Conservation (phyloP, 257 asterid species). For the Misopates orontium region DNA sequence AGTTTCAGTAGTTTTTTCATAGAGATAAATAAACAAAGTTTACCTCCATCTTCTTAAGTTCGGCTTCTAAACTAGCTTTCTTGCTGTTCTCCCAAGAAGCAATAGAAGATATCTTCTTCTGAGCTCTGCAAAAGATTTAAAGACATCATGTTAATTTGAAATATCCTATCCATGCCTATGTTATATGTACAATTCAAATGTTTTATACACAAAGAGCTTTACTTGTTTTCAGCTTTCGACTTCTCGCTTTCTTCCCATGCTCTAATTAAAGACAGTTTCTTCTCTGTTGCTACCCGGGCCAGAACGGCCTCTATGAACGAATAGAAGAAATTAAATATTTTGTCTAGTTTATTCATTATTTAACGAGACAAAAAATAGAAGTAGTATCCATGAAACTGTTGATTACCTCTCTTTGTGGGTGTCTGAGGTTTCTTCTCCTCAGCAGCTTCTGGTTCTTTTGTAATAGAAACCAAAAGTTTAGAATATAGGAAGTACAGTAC, state of each 20-base stretch:
- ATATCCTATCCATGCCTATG: neutral
- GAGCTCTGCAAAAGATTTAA: constrained; percentile 52
- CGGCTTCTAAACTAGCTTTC: constrained; percentile 87
- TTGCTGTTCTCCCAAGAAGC: constrained; percentile 92
- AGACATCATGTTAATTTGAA: no score
- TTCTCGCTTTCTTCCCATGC: constrained; percentile 81
- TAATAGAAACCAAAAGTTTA: constrained; percentile 16
- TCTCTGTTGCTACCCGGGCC: constrained; percentile 52
- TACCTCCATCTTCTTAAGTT: constrained; percentile 87
- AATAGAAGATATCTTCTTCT: constrained; percentile 63
- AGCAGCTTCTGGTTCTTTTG: constrained; percentile 33
- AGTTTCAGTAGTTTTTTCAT: no score
- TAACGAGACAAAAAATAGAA: no score
- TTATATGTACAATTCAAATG: neutral
- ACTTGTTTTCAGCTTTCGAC: constrained; percentile 84
- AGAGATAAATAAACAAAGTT: neutral
- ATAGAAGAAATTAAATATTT: constrained; percentile 7
- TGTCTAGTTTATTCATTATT: neutral
- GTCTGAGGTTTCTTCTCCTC: constrained; percentile 44
- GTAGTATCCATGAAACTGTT: neutral
- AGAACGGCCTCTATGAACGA: constrained; percentile 45
- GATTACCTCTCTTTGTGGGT: constrained; percentile 42
- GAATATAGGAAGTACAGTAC: constrained; percentile 10
- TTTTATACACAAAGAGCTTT: constrained; percentile 16
- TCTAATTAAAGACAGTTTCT: constrained; percentile 48